phyloP scores from a whole-genome alignment of 2,329 filamentous ascomycete genomes.

The Chrysoporthe cubensis region DNA sequence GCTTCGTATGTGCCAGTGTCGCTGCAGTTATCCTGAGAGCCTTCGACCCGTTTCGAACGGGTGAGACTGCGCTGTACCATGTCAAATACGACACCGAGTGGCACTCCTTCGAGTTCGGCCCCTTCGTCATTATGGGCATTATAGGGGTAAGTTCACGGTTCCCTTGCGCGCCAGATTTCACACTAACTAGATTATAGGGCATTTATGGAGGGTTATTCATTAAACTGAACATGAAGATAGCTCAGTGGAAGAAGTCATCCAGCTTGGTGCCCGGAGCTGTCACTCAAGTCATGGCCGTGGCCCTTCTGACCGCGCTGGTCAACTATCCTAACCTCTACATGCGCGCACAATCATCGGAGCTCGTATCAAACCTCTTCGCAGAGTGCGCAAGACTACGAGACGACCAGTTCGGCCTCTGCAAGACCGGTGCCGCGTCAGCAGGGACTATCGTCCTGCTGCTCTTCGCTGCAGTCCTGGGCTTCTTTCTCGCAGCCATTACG shows the following conservation, averaged over 20 bases:
- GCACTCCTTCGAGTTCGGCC: conserved; percentile 92
- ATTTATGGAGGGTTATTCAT: conserved; percentile 95
- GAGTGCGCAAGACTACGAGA: conserved; percentile 84
- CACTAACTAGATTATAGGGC: conserved; percentile 52
- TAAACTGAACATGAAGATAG: conserved; percentile 87
- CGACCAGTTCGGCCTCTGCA: conserved; percentile 89
- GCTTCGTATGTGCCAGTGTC: conserved; percentile 99
- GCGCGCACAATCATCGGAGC: conserved; percentile 87
- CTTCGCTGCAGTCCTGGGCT: conserved; percentile 80
- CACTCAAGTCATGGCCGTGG: conserved; percentile 77
- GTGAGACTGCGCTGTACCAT: conserved; percentile 94
- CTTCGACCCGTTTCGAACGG: conserved; percentile 91
- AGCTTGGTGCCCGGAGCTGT: conserved; percentile 73
- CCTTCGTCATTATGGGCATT: conserved; percentile 84
- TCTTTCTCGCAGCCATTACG: conserved; percentile 82
- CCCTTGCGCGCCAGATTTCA: not conserved
- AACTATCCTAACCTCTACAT: conserved; percentile 98
- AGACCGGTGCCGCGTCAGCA: conserved; percentile 79
- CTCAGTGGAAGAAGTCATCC: conserved; percentile 74
- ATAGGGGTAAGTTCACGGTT: conserved; percentile 60
- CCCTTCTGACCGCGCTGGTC: conserved; percentile 81
- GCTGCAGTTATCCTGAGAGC: conserved; percentile 91
- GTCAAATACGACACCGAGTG: conserved; percentile 90
- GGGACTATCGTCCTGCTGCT: conserved; percentile 82
- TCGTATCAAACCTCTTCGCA: conserved; percentile 89